These are phyloP conservation scores for Stenocarpella maydis DNA, from an alignment of 2,329 filamentous ascomycete genomes.

Conservation along the genomic window DNA sequence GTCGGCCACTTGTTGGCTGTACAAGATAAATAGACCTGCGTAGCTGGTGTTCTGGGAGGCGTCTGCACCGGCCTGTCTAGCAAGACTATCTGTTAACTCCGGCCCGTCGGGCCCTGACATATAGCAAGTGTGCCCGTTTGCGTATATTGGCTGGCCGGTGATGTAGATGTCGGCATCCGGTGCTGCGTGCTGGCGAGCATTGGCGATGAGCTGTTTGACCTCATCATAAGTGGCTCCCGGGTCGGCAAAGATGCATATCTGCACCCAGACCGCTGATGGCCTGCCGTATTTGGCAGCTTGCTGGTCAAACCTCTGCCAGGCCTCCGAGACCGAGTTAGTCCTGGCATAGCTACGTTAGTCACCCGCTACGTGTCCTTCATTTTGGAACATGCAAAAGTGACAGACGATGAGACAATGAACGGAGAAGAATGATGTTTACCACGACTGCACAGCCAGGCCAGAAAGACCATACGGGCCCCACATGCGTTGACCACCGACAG, in stretches of 20 bases:
- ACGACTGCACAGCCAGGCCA: constrained; percentile 43
- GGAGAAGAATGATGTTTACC: neutral
- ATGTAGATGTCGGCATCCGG: constrained; percentile 41
- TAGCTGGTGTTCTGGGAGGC: neutral
- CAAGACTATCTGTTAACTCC: neutral
- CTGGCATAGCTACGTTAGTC: no score
- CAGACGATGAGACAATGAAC: no score
- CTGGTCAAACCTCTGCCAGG: constrained; percentile 41
- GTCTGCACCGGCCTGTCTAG: neutral
- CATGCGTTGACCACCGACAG: constrained; percentile 40
- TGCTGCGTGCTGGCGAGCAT: constrained; percentile 41
- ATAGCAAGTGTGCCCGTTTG: constrained; percentile 38
- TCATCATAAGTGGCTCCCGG: constrained; percentile 42
- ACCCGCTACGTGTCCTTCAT: no score
- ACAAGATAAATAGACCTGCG: neutral
- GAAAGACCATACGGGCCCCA: constrained; percentile 43
- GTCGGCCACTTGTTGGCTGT: neutral
- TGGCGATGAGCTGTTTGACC: constrained; percentile 42
- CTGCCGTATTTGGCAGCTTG: constrained; percentile 40
- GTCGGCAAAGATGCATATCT: constrained; percentile 44
- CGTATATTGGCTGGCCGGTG: constrained; percentile 44
- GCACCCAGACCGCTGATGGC: constrained; percentile 41
- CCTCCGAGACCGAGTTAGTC: constrained; percentile 40
- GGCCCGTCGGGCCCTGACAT: constrained; percentile 37
- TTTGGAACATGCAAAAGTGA: no score